Evolutionary conservation across 306 rosid genomes (phyloP), one percentile per base, ranked within the genome.

Genomic region (Trifolium subterraneum): DNA sequence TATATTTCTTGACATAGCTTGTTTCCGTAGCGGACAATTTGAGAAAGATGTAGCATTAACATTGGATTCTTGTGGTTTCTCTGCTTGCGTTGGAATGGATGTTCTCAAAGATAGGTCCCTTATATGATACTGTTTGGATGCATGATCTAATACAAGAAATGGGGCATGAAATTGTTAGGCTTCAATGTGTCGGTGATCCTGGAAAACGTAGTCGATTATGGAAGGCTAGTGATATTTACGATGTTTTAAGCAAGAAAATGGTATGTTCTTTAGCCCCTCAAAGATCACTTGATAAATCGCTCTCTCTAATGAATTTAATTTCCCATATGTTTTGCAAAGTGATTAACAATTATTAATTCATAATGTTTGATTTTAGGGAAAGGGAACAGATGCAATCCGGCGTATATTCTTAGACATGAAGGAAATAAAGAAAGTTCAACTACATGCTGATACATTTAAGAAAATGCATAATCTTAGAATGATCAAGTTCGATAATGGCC

Each of bases 201-300:
- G 82, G 78, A 29, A 70, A 80, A 44, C 50, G 78, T 3, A 86
- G 84, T 47, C 74, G 87, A 27, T 18, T 86, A 20, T 80, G 75
- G 67, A 29, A 25, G 16, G 14, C 1, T 16, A 42, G 36, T 4
- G 87, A 78, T 22, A 58, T 73, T 8, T 1, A n/a, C 19, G 19
- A 39, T 13, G 85, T 83, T 10, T 55, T 80, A 5, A 47, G 2
- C 22, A 15, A 54, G 10, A 72, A 80, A 10, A 68, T 66, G 70
- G 87, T 84, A 38, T 13, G 33, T 23, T 15, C 7, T 15, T 8
- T 25, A 6, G 1, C 3, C 60, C 4, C 58, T 60, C 2, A 48
- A 36, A 29, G n/a, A n/a, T n/a, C n/a, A n/a, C n/a, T n/a, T n/a
- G n/a, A n/a, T n/a, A n/a, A n/a, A n/a, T n/a, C n/a, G n/a, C n/a